A percentile compares a stretch with the other conserved stretches of the same genome.
Conservation (phyloP, 2,329 filamentous ascomycete genomes). For the Fonsecaea monophora region DNA sequence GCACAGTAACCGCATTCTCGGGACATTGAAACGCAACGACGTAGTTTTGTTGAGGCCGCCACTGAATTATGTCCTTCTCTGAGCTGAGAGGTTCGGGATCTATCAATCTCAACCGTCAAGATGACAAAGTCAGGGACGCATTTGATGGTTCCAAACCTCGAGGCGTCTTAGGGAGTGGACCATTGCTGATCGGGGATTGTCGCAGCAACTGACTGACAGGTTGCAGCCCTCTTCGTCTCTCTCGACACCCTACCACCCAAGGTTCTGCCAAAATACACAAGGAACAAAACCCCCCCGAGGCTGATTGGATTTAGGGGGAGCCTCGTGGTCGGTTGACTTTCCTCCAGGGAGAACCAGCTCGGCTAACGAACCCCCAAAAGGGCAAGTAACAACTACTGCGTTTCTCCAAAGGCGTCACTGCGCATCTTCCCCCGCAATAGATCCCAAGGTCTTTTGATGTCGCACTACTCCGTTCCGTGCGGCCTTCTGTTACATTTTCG, state of each 20-base stretch:
- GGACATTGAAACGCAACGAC: background rate
- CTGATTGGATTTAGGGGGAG: background rate
- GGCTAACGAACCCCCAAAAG: background rate
- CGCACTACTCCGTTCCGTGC: slow-evolving; percentile 1
- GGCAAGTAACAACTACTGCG: background rate
- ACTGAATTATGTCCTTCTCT: background rate
- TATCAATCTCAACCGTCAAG: background rate
- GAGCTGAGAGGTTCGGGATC: background rate
- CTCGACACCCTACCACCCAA: background rate
- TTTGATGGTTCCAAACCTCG: background rate
- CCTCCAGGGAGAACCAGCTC: background rate
- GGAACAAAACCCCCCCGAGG: background rate
- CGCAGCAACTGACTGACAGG: background rate
- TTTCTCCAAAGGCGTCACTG: background rate
- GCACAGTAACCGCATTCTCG: background rate
- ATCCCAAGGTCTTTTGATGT: background rate
- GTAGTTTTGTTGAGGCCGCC: background rate
- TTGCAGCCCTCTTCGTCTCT: background rate
- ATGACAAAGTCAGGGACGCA: background rate
- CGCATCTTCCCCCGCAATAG: background rate
- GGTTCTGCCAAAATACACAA: background rate
- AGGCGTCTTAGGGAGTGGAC: background rate
- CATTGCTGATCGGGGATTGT: background rate
- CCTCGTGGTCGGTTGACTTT: background rate
- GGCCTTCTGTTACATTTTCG: background rate